These are phyloP conservation scores for Ricinus communis DNA, from an alignment of 345 rosid genomes.

Conservation along the genomic window DNA sequence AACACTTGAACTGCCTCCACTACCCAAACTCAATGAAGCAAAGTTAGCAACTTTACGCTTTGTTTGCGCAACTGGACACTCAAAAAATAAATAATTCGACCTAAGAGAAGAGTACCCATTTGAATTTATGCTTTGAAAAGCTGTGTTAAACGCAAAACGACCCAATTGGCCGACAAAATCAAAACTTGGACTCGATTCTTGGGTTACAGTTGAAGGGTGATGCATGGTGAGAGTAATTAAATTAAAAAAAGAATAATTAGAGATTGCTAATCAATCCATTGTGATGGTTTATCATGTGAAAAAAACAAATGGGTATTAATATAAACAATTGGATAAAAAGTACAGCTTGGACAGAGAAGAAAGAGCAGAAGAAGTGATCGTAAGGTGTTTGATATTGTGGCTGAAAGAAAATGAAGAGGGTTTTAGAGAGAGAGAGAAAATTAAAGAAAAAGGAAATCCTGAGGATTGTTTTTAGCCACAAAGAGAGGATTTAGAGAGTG, in stretches of 20 bases:
- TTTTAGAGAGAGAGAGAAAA: neutral
- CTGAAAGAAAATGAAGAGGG: neutral
- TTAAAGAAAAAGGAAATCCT: conserved; percentile 29
- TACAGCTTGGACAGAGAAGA: neutral
- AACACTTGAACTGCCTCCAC: conserved; percentile 41
- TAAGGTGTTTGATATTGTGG: conserved; percentile 5
- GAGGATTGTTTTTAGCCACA: too few species aligned
- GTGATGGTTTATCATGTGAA: conserved; percentile 9
- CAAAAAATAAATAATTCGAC: conserved; percentile 57
- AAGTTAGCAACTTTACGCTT: conserved; percentile 31
- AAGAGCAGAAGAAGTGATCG: neutral
- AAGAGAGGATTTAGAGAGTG: conserved; percentile 20
- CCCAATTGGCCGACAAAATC: conserved; percentile 57
- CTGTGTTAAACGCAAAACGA: conserved; percentile 43
- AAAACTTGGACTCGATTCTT: conserved; percentile 51
- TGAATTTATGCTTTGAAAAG: conserved; percentile 31
- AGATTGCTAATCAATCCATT: conserved; percentile 29
- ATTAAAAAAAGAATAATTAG: neutral
- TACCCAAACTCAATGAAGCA: conserved; percentile 54
- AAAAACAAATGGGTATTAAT: conserved; percentile 8
- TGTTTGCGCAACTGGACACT: conserved; percentile 27
- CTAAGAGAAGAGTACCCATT: conserved; percentile 49
- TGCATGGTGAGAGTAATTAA: conserved; percentile 44
- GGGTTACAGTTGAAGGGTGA: conserved; percentile 56
- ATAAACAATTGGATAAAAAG: neutral